A percentile compares a stretch with the other conserved stretches of the same genome.
These are phyloP conservation scores for Colletotrichum somersetense DNA, from an alignment of 2,329 filamentous ascomycete species.

Conservation along the genomic window DNA sequence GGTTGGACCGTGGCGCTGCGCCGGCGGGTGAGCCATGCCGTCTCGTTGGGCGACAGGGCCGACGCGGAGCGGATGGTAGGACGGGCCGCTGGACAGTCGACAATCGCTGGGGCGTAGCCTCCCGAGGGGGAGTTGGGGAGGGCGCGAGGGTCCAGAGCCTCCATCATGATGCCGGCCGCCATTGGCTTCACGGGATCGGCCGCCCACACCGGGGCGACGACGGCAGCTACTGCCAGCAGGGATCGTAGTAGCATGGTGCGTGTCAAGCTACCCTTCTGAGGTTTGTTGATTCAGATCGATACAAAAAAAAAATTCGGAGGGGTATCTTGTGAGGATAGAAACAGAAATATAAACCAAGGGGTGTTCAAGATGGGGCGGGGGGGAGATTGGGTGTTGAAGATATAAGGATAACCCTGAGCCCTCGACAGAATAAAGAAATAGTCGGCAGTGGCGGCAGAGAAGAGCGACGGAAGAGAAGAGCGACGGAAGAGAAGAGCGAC, in stretches of 20 bases:
- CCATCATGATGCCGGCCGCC: conserved; percentile 30
- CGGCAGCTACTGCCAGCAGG: conserved; percentile 27
- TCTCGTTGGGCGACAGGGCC: conserved; percentile 76
- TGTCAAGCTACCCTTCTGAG: not conserved
- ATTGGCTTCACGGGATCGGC: conserved; percentile 40
- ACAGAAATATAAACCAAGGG: not conserved
- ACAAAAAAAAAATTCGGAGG: not conserved
- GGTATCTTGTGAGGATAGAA: not conserved
- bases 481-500: conserved; percentile 14
- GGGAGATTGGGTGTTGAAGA: conserved; percentile 3
- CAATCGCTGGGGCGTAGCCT: conserved; percentile 77
- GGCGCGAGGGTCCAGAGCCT: conserved; percentile 47
- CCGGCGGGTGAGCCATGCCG: conserved; percentile 78
- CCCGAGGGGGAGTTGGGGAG: conserved; percentile 59
- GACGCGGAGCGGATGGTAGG: conserved; percentile 76
- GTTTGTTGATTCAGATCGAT: not conserved
- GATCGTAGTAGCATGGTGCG: conserved; percentile 32
- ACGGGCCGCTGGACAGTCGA: conserved; percentile 76
- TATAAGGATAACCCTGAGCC: not conserved
- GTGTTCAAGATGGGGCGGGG: not conserved
- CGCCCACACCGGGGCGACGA: conserved; percentile 51
- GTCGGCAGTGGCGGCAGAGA: not conserved
- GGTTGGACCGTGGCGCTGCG: conserved; percentile 79
- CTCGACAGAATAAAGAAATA: not conserved
- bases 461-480: conserved; percentile 15